Evolutionary conservation across 176 grass and related monocot genomes (phyloP).

Genomic region (Musa schizocarpa): DNA sequence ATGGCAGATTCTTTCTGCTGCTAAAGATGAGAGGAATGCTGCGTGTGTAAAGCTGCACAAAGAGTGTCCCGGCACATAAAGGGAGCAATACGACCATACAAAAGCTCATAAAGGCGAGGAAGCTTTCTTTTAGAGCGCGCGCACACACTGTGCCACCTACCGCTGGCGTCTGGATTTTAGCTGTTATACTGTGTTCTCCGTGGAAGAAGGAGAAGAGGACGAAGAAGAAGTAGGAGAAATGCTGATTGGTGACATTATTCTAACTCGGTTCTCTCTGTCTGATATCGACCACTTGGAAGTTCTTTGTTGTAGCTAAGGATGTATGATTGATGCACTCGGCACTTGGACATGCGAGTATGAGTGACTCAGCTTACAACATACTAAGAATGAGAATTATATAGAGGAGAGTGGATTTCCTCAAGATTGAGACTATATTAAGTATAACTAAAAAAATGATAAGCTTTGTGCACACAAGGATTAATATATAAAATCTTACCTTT

Average conservation of each 20-base stretch:
- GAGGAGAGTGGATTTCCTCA: no score
- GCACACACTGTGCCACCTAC: not conserved
- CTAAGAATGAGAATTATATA: no score
- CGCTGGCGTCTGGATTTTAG: not conserved
- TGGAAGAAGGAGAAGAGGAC: no score
- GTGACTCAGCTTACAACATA: no score
- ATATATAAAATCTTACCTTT: no score
- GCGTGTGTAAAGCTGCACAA: constrained; percentile 14
- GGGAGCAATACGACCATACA: not conserved
- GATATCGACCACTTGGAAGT: no score
- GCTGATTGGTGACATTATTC: not conserved
- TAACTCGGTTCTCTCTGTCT: not conserved
- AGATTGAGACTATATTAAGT: no score
- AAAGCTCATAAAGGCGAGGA: constrained; percentile 14
- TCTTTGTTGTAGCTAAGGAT: no score
- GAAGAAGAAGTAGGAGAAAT: not conserved
- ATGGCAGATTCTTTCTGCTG: not conserved
- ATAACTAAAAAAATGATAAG: no score
- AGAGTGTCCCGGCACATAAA: not conserved
- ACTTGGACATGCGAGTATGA: no score
- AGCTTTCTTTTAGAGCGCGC: not conserved
- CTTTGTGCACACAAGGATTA: no score
- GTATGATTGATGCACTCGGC: no score
- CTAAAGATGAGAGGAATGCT: constrained; percentile 13
- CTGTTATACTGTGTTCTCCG: not conserved